Evolutionary conservation across 169 alveolate genomes (phyloP).

Genomic region (Eimeria necatrix): DNA sequence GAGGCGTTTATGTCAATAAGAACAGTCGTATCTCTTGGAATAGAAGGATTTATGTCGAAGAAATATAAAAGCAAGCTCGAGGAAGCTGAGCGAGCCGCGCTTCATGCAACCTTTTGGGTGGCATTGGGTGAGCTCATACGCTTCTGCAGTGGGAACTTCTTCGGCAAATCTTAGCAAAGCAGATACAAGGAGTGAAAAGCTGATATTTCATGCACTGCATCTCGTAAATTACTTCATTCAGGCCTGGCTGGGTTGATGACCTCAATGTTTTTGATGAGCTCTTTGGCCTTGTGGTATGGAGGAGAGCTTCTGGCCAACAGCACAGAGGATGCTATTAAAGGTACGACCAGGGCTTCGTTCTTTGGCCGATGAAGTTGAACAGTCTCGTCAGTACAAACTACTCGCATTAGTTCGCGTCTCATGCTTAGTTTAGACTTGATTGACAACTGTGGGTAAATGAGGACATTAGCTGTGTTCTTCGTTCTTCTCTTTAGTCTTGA

Average conservation of each 20-base stretch:
- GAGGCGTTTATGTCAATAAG: conserved; percentile 73
- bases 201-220: background rate
- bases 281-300: conserved; percentile 82
- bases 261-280: conserved; percentile 80
- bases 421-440: background rate
- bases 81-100: conserved; percentile 68
- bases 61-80: conserved; percentile 17
- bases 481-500: background rate
- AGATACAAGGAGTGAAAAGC: background rate
- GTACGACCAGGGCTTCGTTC: background rate
- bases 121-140: background rate
- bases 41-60: conserved; percentile 16
- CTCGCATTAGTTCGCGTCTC: background rate
- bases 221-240: background rate
- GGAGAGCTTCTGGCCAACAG: conserved; percentile 70
- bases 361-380: no score
- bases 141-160: background rate
- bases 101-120: conserved; percentile 35
- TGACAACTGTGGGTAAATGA: no score
- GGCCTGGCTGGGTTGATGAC: conserved; percentile 69
- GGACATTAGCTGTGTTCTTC: no score
- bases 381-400: no score
- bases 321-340: conserved; percentile 15
- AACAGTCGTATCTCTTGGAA: conserved; percentile 78
- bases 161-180: background rate